These are phyloP conservation scores for Erythrophleum fordii DNA, from an alignment of 306 rosid genomes.

Conservation along the genomic window DNA sequence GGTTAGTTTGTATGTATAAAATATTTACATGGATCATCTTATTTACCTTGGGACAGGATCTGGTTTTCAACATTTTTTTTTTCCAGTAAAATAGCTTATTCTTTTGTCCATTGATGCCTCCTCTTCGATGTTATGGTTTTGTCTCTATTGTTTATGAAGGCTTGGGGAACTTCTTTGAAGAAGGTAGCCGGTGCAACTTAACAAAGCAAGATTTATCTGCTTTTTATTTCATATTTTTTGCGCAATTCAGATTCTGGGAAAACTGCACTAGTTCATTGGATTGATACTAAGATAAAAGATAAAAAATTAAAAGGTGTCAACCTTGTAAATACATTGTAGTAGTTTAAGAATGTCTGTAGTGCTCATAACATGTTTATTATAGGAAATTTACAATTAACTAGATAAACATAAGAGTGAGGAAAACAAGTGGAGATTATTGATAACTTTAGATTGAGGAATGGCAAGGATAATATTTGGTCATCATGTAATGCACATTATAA, in stretches of 20 bases:
- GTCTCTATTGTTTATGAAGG: neutral
- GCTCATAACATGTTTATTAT: neutral
- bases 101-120: neutral
- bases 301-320: neutral
- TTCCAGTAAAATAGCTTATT: neutral
- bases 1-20: constrained; percentile 7
- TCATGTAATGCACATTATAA: too few relatives aligned
- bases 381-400: too few relatives aligned
- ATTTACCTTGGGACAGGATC: neutral
- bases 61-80: neutral
- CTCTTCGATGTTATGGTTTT: neutral
- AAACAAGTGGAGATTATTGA: too few relatives aligned
- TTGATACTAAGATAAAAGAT: neutral
- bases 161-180: neutral
- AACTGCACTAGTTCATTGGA: too few relatives aligned
- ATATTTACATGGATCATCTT: neutral
- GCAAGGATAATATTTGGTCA: too few relatives aligned
- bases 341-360: too few relatives aligned
- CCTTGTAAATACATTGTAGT: neutral
- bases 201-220: neutral
- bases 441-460: too few relatives aligned
- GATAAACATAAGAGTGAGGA: too few relatives aligned
- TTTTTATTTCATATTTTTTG: neutral
- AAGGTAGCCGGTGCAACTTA: neutral
- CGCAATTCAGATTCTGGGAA: too few relatives aligned